Conservation (phyloP, 148 eudicot genomes). For the Hydrangea macrophylla region DNA sequence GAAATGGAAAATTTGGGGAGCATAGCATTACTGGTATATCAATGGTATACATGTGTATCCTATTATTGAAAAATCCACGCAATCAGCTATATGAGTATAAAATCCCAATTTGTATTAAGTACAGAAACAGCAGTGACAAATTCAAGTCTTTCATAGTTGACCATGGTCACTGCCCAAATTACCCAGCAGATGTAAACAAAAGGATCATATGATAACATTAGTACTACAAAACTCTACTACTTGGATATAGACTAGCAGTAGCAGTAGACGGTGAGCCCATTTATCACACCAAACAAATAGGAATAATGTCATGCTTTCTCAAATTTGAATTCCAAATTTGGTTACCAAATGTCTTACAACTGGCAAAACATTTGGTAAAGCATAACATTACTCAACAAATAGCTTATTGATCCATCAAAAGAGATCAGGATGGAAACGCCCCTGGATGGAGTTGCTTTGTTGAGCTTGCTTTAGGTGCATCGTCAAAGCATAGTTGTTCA, state of each 20-base stretch:
- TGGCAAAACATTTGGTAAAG: too few species aligned
- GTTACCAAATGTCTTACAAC: too few species aligned
- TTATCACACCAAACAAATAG: background rate
- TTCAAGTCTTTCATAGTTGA: background rate
- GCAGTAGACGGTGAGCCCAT: background rate
- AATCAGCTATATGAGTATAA: background rate
- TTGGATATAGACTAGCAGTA: background rate
- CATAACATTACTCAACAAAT: too few species aligned
- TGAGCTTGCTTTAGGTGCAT: conserved; percentile 80
- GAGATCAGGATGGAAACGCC: conserved; percentile 67
- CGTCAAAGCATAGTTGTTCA: conserved; percentile 61
- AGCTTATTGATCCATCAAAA: conserved; percentile 26
- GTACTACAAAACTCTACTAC: background rate
- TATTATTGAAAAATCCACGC: background rate
- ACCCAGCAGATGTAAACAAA: background rate
- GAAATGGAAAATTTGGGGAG: background rate
- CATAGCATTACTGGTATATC: background rate
- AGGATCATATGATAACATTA: background rate
- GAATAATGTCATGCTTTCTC: too few species aligned
- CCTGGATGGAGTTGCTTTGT: conserved; percentile 54
- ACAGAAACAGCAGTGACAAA: background rate
- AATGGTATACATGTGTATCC: background rate
- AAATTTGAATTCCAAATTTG: too few species aligned
- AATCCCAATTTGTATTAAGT: background rate
- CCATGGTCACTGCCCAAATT: background rate